Base-by-base conservation (phyloP, 257 asterid genomes). In the Agastache rugosa region DNA sequence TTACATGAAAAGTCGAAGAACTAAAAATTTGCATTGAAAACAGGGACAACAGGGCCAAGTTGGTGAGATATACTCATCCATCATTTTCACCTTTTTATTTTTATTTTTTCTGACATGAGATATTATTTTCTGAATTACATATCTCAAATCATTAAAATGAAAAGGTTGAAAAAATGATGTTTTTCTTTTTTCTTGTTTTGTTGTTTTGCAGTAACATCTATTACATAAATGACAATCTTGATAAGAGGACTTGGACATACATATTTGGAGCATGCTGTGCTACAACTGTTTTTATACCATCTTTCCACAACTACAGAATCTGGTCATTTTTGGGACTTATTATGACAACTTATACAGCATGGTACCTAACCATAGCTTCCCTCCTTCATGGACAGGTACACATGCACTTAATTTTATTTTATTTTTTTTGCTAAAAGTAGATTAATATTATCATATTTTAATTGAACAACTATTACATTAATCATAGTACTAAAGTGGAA, bases 201-300 rank as follows among this genome's bases (percentile, higher is more conserved):
- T 55, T 48, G 27, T 53, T n/a, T 65, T 82, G 89, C 96, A 91
- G 97, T 65, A 91, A 91, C 80, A 91, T 91, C 62, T 91, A 91
- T 63, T 91, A 91, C 81, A 86, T 91, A 77, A 91, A 91, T 77
- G 97, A 91, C 87, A 83, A 86, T 75, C 97, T 91, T 69, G 97
- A 90, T 69, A 90, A 90, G 89, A 90, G 97, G 73, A 90, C 92
- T 63, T 91, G 97, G 97, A 89, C 97, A n/a, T 91, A 91, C 80
- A 86, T 91, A 48, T 91, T 91, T 77, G 97, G 97, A 79, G 97
- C 96, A 0, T 91, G 97, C 77, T 91, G 97, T 84, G 95, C 95
- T 19, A 86, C 97, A 22, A 90, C 97, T 4, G 97, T 90, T 9
- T 90, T 88, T 72, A 87, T 90, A 78, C 97, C 97, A 8, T 91